Conservation (phyloP, 805 yeast species). For the Hanseniaspora thailandica region DNA sequence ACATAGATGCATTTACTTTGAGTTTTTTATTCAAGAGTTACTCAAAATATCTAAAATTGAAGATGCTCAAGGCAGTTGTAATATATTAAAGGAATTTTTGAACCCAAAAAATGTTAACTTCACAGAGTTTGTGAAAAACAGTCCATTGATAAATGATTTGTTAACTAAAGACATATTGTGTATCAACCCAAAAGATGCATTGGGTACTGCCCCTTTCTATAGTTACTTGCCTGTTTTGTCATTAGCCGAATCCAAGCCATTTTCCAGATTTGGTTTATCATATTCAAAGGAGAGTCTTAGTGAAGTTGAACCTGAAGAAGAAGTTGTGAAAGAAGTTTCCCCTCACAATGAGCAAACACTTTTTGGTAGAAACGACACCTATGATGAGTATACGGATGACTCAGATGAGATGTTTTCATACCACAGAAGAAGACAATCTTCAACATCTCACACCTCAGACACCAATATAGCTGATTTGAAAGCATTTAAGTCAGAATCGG, state of each 20-base stretch:
- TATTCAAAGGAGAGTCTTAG: neutral
- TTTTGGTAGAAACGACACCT: neutral
- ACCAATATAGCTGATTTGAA: neutral
- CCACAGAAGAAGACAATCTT: neutral
- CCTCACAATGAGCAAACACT: neutral
- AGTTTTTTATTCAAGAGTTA: slow-evolving; percentile 26
- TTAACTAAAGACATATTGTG: slow-evolving; percentile 27
- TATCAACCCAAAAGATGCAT: slow-evolving; percentile 29
- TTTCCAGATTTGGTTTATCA: neutral
- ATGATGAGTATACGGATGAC: neutral
- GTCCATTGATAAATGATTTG: slow-evolving; percentile 24
- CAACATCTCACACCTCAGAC: neutral
- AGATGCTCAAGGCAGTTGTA: slow-evolving; percentile 24
- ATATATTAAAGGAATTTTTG: slow-evolving; percentile 27
- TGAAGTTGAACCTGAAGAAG: neutral
- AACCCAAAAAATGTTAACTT: slow-evolving; percentile 28
- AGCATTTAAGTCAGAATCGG: neutral
- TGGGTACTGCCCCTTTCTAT: slow-evolving; percentile 28
- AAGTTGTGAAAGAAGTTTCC: neutral
- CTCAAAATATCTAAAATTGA: slow-evolving; percentile 16
- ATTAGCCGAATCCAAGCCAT: slow-evolving; percentile 14
- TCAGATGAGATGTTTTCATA: neutral
- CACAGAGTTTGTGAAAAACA: slow-evolving; percentile 27
- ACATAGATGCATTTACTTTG: slow-evolving; percentile 28
- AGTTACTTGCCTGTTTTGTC: slow-evolving; percentile 25